Conservation (phyloP, 2,329 filamentous ascomycete species). For the Microcyclosporella mali region DNA sequence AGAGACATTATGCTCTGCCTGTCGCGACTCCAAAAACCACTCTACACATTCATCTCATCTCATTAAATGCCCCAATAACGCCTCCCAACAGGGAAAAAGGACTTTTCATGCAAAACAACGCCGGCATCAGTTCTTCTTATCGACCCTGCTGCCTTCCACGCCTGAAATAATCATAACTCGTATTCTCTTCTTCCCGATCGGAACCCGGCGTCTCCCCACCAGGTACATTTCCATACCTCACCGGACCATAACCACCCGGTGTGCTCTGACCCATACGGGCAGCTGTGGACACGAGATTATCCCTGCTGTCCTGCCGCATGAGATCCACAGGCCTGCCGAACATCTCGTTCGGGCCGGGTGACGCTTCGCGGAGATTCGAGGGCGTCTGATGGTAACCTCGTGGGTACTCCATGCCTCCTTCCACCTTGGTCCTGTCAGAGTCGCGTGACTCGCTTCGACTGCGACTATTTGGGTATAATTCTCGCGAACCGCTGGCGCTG, state of each 20-base stretch:
- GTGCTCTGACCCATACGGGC: constrained; percentile 16
- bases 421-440: constrained; percentile 26
- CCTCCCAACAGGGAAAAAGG: neutral
- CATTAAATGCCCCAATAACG: neutral
- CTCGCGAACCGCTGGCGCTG: constrained; percentile 6
- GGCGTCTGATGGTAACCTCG: constrained; percentile 45
- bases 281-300: constrained; percentile 14
- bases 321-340: constrained; percentile 5
- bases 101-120: too few relatives aligned
- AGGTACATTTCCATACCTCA: constrained; percentile 20
- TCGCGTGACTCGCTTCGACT: constrained; percentile 26
- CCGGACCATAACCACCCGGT: constrained; percentile 26
- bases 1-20: too few relatives aligned
- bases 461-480: constrained; percentile 7
- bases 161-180: constrained; percentile 38
- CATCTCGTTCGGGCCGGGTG: constrained; percentile 32
- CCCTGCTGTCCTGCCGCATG: constrained; percentile 19
- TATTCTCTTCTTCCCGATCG: constrained; percentile 26
- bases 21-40: too few relatives aligned
- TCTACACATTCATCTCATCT: too few relatives aligned
- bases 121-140: too few relatives aligned
- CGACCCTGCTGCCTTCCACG: constrained; percentile 20
- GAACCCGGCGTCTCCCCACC: constrained; percentile 26
- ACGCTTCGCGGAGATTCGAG: constrained; percentile 36
- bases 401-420: constrained; percentile 39